Base-by-base conservation (phyloP, 225 moss, liverwort and hornwort species). In the Polytrichum formosum region DNA sequence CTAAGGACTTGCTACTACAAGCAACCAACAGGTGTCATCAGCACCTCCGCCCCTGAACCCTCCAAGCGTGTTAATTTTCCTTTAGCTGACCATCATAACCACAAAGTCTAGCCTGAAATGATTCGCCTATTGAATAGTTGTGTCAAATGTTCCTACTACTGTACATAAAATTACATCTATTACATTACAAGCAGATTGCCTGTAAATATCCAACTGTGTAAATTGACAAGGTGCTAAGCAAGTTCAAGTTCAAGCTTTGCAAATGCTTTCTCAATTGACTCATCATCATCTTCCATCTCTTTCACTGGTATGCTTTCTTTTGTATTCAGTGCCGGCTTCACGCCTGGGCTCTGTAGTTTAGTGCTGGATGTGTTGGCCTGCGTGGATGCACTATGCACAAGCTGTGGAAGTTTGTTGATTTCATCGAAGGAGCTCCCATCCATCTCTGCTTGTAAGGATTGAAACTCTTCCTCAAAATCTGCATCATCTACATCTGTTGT, bases 381-480 rank as follows among this genome's bases (percentile, higher is more conserved):
- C 2, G 21, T 20, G 30, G 55, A 28, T 35, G 62, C 60, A 67
- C 54, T 53, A 13, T 63, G 68, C 23, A 55, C 55, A 25, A 65
- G 69, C 73, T 86, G 82, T 53, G 90, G 79, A 25, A 87, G 67
- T 67, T 70, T 28, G 19, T 64, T 25, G 26, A 77, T 76, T 61
- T 87, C 83, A 55, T 23, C 25, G 4, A 78, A 18, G 16, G 81
- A 76, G 46, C 77, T 73, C 1, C 63, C 69, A 28, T 86, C 74
- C 71, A 91, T 62, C 74, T 91, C 95, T 67, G 83, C 85, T 74
- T 94, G 91, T 64, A 98, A 75, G 53, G 70, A 67, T 56, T 76
- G 82, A 76, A 94, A 80, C 58, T 98, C 97, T 31, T 89, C 91
- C 63, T 94, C 92, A 55, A 94, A 82, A 53, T 77, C 85, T 59